Percentiles rank a stretch among this genome's conserved stretches.
These are phyloP conservation scores for Aureobasidium sp. DNA, from an alignment of 2,329 filamentous ascomycete genomes.

Conservation along the genomic window DNA sequence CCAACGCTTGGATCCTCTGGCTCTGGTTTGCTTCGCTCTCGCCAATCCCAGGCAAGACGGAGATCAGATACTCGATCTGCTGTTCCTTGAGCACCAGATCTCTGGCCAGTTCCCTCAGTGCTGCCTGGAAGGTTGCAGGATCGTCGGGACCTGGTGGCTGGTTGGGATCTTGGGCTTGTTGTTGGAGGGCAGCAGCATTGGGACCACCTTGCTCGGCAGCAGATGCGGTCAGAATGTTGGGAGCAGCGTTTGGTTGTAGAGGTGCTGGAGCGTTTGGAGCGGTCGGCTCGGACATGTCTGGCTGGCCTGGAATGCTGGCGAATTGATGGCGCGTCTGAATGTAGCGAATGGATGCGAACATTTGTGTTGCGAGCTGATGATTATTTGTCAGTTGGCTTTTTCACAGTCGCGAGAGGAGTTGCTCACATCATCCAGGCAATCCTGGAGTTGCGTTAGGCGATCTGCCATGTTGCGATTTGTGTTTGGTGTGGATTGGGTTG, in stretches of 20 bases:
- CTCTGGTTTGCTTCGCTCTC: conserved; percentile 73
- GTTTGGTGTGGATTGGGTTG: background rate
- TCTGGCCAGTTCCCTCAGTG: conserved; percentile 64
- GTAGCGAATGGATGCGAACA: conserved; percentile 40
- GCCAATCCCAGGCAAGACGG: conserved; percentile 66
- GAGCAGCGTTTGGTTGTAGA: conserved; percentile 14
- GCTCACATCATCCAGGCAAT: conserved; percentile 71
- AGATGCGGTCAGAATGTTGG: background rate
- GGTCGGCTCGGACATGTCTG: conserved; percentile 23
- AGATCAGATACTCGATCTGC: conserved; percentile 73
- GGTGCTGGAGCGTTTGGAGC: background rate
- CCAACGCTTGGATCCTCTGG: conserved; percentile 44
- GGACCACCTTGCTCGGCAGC: conserved; percentile 14
- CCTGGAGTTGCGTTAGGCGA: conserved; percentile 74
- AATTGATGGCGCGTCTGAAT: conserved; percentile 37
- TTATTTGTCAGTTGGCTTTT: conserved; percentile 13
- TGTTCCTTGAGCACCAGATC: conserved; percentile 75
- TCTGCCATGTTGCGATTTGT: conserved; percentile 52
- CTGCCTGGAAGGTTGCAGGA: conserved; percentile 57
- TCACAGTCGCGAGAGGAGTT: background rate
- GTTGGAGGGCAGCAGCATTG: conserved; percentile 16
- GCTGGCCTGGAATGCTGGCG: conserved; percentile 37
- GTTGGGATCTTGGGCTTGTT: background rate
- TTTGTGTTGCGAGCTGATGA: conserved; percentile 40
- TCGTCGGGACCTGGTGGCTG: conserved; percentile 51